phyloP scores from a whole-genome alignment of 129 eudicot genomes.

The Oenanthe sinensis region DNA sequence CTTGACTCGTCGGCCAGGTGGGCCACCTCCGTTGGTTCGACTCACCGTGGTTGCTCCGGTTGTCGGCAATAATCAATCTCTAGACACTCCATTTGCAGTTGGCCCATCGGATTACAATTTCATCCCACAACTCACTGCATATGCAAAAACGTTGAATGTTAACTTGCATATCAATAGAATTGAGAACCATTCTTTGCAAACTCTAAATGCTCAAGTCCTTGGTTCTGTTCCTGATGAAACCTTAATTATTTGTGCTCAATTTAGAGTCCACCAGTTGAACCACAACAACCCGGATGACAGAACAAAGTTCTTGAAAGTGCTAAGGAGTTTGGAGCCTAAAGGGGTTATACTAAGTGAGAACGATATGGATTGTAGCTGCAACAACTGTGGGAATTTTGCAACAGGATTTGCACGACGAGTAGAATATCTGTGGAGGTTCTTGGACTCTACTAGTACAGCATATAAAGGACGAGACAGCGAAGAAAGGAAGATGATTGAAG shows the following conservation, averaged over 20 bases:
- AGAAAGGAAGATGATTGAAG: slow-evolving; percentile 80
- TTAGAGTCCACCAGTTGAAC: slow-evolving; percentile 58
- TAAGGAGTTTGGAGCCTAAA: slow-evolving; percentile 49
- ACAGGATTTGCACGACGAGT: slow-evolving; percentile 50
- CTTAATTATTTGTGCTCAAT: slow-evolving; percentile 58
- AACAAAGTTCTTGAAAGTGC: slow-evolving; percentile 43
- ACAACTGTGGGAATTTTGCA: slow-evolving; percentile 48
- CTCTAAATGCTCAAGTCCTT: slow-evolving; percentile 38
- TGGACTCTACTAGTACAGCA: slow-evolving; percentile 76
- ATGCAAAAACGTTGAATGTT: slow-evolving; percentile 45
- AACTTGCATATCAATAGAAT: slow-evolving; percentile 63
- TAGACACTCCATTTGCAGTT: slow-evolving; percentile 39
- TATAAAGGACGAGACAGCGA: slow-evolving; percentile 82
- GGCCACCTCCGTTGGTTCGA: slow-evolving; percentile 76
- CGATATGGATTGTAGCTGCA: slow-evolving; percentile 65
- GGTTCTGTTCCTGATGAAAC: slow-evolving; percentile 54
- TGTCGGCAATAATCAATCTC: slow-evolving; percentile 25
- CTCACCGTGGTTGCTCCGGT: slow-evolving; percentile 52
- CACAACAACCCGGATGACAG: slow-evolving; percentile 55
- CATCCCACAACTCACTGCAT: slow-evolving; percentile 40
- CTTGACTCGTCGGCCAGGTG: slow-evolving; percentile 54
- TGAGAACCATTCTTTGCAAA: slow-evolving; percentile 39
- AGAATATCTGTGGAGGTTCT: slow-evolving; percentile 62
- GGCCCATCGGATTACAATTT: slow-evolving; percentile 52
- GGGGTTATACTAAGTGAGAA: slow-evolving; percentile 68